Percentiles rank a stretch among this genome's conserved stretches.
These are phyloP conservation scores for Teratosphaeria pseudoeucalypti DNA, from an alignment of 2,329 filamentous ascomycete genomes.

Conservation along the genomic window DNA sequence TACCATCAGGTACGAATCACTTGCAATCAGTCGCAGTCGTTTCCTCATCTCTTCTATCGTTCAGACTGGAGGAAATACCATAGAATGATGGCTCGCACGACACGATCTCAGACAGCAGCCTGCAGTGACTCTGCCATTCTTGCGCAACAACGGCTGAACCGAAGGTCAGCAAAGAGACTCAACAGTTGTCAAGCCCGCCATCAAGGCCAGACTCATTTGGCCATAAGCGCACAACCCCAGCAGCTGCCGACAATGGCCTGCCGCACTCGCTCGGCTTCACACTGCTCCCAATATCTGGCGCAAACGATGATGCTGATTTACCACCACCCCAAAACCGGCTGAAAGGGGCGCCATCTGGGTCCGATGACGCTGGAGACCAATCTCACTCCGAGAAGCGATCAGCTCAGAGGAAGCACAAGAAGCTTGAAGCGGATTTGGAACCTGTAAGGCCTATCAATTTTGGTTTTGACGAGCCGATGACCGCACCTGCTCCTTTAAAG, in stretches of 20 bases:
- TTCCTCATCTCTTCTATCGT: not conserved
- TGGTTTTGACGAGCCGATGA: slow-evolving; percentile 4
- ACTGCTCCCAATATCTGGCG: slow-evolving; percentile 19
- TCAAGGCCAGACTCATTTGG: slow-evolving; percentile 10
- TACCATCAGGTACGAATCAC: no score
- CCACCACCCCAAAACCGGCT: not conserved
- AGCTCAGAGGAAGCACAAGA: not conserved
- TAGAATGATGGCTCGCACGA: not conserved
- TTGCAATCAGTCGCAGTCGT: not conserved
- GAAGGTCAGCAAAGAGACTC: not conserved
- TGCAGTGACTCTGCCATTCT: not conserved
- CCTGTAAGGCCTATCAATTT: not conserved
- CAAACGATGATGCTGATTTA: slow-evolving; percentile 11
- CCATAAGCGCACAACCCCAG: slow-evolving; percentile 29
- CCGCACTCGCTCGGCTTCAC: slow-evolving; percentile 47
- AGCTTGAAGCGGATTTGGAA: not conserved
- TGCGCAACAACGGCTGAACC: not conserved
- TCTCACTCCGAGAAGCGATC: not conserved
- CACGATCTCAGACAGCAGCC: not conserved
- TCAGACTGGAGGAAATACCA: no score
- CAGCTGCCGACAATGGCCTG: slow-evolving; percentile 35
- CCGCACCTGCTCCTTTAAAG: slow-evolving; percentile 8
- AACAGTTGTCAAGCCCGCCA: not conserved
- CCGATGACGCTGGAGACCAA: slow-evolving; percentile 2
- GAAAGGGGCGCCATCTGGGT: not conserved